These are phyloP conservation scores for Physaria fendleri DNA, from an alignment of 345 rosid genomes.

Conservation along the genomic window DNA sequence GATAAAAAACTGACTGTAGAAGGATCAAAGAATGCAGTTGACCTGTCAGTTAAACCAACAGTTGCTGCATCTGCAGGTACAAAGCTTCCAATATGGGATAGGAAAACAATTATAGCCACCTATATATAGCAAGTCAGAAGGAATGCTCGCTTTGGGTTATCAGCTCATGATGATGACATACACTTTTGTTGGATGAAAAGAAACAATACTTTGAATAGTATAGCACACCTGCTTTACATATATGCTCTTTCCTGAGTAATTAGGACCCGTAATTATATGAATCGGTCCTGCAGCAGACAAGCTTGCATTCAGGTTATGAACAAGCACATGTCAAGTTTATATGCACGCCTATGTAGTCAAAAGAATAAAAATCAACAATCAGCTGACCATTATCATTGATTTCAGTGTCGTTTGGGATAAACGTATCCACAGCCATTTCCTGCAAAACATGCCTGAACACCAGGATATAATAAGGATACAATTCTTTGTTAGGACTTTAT, in stretches of 20 bases:
- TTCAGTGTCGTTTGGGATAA: constrained; percentile 87
- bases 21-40: constrained; percentile 12
- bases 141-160: constrained; percentile 1
- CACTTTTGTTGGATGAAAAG: not conserved
- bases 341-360: constrained; percentile 6
- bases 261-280: constrained; percentile 90
- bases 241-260: constrained; percentile 96
- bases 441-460: constrained; percentile 85
- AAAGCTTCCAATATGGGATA: constrained; percentile 96
- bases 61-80: constrained; percentile 96
- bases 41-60: constrained; percentile 96
- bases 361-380: constrained; percentile 8
- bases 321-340: constrained; percentile 2
- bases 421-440: constrained; percentile 95
- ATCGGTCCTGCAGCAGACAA: constrained; percentile 58
- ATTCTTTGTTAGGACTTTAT: not conserved
- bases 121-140: constrained; percentile 27
- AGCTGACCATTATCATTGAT: constrained; percentile 52
- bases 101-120: constrained; percentile 96
- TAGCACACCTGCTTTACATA: constrained; percentile 78
- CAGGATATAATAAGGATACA: not conserved
- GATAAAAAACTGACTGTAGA: not conserved
- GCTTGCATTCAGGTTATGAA: constrained; percentile 12
- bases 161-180: not conserved
- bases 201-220: constrained; percentile 2